A percentile compares a stretch with the other conserved stretches of the same genome.
Conservation (phyloP, 2,329 filamentous ascomycete genomes). For the Ceratocystis cacaofunesta region DNA sequence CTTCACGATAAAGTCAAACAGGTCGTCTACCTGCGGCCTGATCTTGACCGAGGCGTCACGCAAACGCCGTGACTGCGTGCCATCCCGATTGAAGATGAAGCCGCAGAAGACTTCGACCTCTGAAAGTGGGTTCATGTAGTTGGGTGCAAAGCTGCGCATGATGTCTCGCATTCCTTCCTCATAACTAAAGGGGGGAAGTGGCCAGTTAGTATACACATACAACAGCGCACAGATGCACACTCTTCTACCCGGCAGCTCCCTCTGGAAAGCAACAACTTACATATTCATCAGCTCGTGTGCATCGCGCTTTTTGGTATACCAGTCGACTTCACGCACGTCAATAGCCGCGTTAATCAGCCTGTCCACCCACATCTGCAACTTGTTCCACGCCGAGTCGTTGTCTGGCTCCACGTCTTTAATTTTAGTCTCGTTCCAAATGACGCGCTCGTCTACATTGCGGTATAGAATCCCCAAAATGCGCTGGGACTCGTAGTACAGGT, state of each 20-base stretch:
- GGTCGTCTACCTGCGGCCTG: conserved; percentile 36
- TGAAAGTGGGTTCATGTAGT: conserved; percentile 29
- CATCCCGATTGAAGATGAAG: conserved; percentile 37
- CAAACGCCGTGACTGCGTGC: conserved; percentile 35
- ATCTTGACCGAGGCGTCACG: conserved; percentile 37
- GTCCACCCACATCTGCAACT: conserved; percentile 24
- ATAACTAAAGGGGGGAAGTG: conserved; percentile 6
- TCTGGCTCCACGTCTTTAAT: conserved; percentile 21
- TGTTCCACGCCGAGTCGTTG: conserved; percentile 31
- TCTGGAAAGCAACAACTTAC: conserved; percentile 25
- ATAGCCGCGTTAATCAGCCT: conserved; percentile 17
- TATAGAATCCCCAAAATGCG: conserved; percentile 59
- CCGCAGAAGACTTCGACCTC: conserved; percentile 43
- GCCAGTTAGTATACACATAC: background rate
- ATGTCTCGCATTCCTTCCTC: conserved; percentile 20
- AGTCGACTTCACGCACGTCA: conserved; percentile 22
- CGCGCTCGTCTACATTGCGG: conserved; percentile 55
- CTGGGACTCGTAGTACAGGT: conserved; percentile 49
- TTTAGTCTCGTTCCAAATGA: conserved; percentile 43
- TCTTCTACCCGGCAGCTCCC: too few relatives aligned
- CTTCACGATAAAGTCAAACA: conserved; percentile 29
- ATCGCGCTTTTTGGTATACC: conserved; percentile 24
- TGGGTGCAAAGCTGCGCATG: conserved; percentile 23
- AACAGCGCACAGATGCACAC: background rate
- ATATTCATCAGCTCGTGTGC: conserved; percentile 32